These are phyloP conservation scores for Rhodotorula sp. DNA, from an alignment of 1,284 basidiomycete genomes.

Conservation along the genomic window DNA sequence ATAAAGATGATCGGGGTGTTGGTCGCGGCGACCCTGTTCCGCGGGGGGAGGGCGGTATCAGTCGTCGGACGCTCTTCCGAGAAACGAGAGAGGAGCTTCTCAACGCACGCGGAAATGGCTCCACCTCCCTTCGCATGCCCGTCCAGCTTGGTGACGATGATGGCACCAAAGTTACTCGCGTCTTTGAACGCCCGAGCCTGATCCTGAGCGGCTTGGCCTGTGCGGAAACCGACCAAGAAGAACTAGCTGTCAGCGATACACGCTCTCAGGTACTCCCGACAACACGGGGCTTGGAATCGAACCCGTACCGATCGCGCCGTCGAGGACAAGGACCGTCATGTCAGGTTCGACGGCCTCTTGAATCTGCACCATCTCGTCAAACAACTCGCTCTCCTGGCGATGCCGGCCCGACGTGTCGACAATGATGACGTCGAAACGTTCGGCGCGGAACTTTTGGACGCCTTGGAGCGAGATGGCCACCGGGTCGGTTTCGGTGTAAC, in stretches of 20 bases:
- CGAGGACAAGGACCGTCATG: conserved; percentile 54
- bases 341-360: conserved; percentile 83
- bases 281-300: too few relatives aligned
- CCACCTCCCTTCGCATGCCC: conserved; percentile 99
- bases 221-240: too few relatives aligned
- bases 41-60: neutral
- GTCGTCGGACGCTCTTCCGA: neutral
- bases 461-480: conserved; percentile 92
- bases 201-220: conserved; percentile 89
- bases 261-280: too few relatives aligned
- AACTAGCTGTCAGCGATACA: too few relatives aligned
- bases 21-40: conserved; percentile 85
- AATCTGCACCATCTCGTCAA: conserved; percentile 98
- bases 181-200: conserved; percentile 98
- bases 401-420: conserved; percentile 98
- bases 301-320: conserved; percentile 53
- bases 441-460: conserved; percentile 95
- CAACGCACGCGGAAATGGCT: conserved; percentile 90
- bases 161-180: conserved; percentile 94
- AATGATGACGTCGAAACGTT: conserved; percentile 97
- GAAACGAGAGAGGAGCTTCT: neutral
- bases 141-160: conserved; percentile 99
- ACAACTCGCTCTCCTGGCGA: conserved; percentile 95
- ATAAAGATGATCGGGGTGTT: conserved; percentile 98
- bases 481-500: conserved; percentile 96